Conservation (phyloP, 164 flowering plant species). For the Dillenia suffruticosa region DNA sequence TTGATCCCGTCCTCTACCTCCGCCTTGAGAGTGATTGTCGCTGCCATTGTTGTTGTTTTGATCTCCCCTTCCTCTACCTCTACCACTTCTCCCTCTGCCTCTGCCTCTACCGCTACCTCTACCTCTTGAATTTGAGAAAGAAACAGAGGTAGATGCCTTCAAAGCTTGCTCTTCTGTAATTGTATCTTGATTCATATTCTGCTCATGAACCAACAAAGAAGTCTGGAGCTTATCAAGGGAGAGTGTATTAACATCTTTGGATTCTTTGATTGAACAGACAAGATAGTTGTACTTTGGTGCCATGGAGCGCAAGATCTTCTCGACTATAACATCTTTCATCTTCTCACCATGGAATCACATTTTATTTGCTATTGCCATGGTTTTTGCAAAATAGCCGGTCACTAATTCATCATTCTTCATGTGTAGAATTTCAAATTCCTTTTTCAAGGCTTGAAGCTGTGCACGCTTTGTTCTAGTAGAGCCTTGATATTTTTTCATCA, state of each 20-base stretch:
- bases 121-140: constrained; percentile 3
- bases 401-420: too few relatives aligned
- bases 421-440: too few relatives aligned
- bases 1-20: too few relatives aligned
- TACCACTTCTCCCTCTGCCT: too few relatives aligned
- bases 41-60: too few relatives aligned
- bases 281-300: constrained; percentile 16
- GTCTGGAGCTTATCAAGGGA: constrained; percentile 17
- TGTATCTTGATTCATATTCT: constrained; percentile 12
- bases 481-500: constrained; percentile 19
- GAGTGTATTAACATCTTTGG: constrained; percentile 9
- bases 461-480: constrained; percentile 13
- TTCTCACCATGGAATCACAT: too few relatives aligned
- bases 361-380: too few relatives aligned
- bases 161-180: constrained; percentile 18
- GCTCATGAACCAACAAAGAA: constrained; percentile 20
- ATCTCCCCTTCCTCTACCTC: too few relatives aligned
- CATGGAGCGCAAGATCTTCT: constrained; percentile 14
- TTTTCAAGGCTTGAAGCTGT: constrained; percentile 11
- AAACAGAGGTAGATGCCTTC: constrained; percentile 14
- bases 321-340: constrained; percentile 15
- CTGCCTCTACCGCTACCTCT: neutral
- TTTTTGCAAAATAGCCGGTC: too few relatives aligned
- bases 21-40: too few relatives aligned
- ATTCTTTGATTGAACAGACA: constrained; percentile 22